Evolutionary conservation across 305 asterid species (phyloP), one percentile per base, ranked within the genome.

Genomic region (Fraxinus dipetala): DNA sequence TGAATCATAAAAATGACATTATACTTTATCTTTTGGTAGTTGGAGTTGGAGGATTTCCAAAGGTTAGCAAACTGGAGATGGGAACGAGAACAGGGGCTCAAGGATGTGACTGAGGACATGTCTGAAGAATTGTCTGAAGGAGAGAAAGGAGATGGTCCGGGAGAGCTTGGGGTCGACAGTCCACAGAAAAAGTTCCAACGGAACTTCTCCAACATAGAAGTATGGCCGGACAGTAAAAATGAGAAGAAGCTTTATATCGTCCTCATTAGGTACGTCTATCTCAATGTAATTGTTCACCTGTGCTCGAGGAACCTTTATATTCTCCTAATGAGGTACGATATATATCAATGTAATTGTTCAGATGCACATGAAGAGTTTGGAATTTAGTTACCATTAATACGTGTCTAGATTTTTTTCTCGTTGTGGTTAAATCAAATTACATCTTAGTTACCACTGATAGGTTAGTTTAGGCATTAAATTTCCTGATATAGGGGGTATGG

Each of bases 41-140:
- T 95, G 93, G 98, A 91, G 72, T 89, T 81, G 96, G 98, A 93
- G 69, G 95, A 85, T 84, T 24, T 83, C 78, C 94, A 91, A 82
- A 86, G 97, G 81, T 36, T 87, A 79, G 90, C 95, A 32, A 80
- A 87, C 73, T 83, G 97, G 83, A 92, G 90, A 84, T 84, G 90
- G 90, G 98, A 93, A 84, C 88, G 92, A 72, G 98, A 95, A 81
- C 93, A 88, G 85, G 98, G 98, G 5, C 97, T 85, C 70, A 93
- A 85, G 88, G 98, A 95, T 89, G 96, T 89, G 2, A 90, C 94
- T 0, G 98, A 93, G 40, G 98, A 95, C 40, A 87, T 95, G 94
- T 92, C 97, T 0, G 98, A 95, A 84, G 97, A 94, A 84, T 82
- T 95, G 79, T 95, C 98, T 0, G 97, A 95, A 88, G 99, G 97